Evolutionary conservation across 345 rosid genomes (phyloP).

Genomic region (Eucalyptus victrix): DNA sequence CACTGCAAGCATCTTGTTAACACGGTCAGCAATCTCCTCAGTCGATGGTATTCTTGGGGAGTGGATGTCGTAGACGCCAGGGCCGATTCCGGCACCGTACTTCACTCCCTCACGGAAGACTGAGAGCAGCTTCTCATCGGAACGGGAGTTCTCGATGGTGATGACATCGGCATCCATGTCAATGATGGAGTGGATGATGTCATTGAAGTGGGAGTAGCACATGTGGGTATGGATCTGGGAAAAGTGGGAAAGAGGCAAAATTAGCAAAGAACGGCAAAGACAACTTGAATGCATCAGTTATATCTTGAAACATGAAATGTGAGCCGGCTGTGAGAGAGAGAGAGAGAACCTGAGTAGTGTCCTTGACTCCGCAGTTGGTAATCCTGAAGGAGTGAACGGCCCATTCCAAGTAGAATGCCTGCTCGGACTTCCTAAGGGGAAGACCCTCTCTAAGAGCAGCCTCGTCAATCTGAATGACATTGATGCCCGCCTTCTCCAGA

Average conservation of each 20-base stretch:
- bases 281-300: neutral
- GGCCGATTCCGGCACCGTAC: constrained; percentile 96
- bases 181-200: constrained; percentile 91
- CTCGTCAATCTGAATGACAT: constrained; percentile 93
- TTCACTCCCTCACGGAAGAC: constrained; percentile 98
- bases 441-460: constrained; percentile 96
- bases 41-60: constrained; percentile 94
- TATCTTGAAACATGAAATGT: neutral
- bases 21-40: constrained; percentile 85
- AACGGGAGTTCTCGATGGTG: constrained; percentile 97
- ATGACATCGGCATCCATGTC: constrained; percentile 98
- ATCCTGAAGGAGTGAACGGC: constrained; percentile 99
- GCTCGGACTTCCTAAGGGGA: constrained; percentile 96
- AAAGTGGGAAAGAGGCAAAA: neutral
- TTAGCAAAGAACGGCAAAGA: neutral
- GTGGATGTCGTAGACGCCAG: constrained; percentile 95
- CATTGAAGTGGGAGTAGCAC: constrained; percentile 99
- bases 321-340: neutral
- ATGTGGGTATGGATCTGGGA: constrained; percentile 93
- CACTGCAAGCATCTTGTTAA: constrained; percentile 95
- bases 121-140: constrained; percentile 93
- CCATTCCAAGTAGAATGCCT: constrained; percentile 95
- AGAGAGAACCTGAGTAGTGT: constrained; percentile 71
- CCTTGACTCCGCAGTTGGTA: constrained; percentile 78
- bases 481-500: constrained; percentile 85